Base-by-base conservation (phyloP, 2,329 filamentous ascomycete species). In the Lasiodiplodia theobromae region DNA sequence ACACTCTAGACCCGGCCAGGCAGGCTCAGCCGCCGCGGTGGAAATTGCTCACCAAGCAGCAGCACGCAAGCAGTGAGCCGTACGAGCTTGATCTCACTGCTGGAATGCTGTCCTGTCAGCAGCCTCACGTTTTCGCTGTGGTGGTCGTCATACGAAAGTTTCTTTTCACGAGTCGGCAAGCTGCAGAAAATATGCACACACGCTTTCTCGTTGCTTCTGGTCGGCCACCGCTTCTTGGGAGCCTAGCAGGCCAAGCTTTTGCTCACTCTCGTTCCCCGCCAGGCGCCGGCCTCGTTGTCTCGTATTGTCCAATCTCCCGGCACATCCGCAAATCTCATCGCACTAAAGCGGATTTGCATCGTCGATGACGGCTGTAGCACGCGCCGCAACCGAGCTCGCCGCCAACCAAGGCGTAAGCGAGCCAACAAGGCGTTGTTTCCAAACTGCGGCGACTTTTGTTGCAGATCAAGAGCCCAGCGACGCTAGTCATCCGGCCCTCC, bases 281-380 rank as follows among this genome's bases (percentile, higher is more conserved):
- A 63, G 40, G 47, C 21, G 21, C 49, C 58, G 58, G 58, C 51
- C 58, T 63, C 58, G 37, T n/a, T 28, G 38, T 28, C 58, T 64
- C 51, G 60, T 64, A 52, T 64, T n/a, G 47, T 34, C 23, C 58
- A 63, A 63, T 63, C 58, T 64, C 31, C 60, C 47, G 58, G 60
- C 60, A 64, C 60, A 64, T 64, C 60, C 60, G 60, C 60, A 64
- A 64, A 64, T 64, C 60, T 49, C 44, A 64, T 64, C 44, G n/a
- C n/a, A 38, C 57, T 21, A 52, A 64, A 52, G 23, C n/a, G 28
- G 60, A 64, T 38, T 11, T 37, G n/a, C 60, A 64, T 64, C 60
- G 60, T 52, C 60, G 60, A 64, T 64, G 60, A 38, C 31, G 31
- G 60, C n/a, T 38, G 31, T n/a, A 31, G 60, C 60, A 64, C 60